Percentiles rank a stretch among this genome's conserved stretches.
phyloP scores from a whole-genome alignment of 768 basidiomycete genomes.

The Hysterangium stoloniferum region DNA sequence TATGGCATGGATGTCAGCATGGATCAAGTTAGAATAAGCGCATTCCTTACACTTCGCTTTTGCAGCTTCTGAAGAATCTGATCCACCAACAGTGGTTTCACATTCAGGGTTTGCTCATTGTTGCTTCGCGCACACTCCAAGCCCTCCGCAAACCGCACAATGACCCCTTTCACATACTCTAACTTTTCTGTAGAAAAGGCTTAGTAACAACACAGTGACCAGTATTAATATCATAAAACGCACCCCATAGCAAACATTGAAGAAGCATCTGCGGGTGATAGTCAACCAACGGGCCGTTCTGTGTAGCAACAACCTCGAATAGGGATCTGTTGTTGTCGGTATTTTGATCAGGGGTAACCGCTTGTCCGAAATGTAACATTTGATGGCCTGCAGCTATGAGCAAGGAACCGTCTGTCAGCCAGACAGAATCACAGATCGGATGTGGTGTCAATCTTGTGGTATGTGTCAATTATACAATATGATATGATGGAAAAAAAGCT shows the following conservation, averaged over 20 bases:
- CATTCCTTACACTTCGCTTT: constrained; percentile 14
- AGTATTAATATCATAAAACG: constrained; percentile 17
- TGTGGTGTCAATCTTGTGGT: constrained; percentile 45
- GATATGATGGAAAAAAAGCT: constrained; percentile 29
- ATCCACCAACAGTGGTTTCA: constrained; percentile 50
- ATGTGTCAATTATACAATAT: constrained; percentile 14
- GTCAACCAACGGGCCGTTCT: constrained; percentile 82
- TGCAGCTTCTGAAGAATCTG: constrained; percentile 41
- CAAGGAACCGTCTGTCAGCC: constrained; percentile 78
- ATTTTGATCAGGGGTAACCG: constrained; percentile 15
- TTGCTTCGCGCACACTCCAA: constrained; percentile 28
- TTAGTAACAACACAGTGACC: not conserved
- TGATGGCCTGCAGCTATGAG: constrained; percentile 79
- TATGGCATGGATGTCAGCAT: not conserved
- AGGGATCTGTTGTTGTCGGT: constrained; percentile 39
- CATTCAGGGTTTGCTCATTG: constrained; percentile 18
- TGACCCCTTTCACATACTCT: constrained; percentile 76
- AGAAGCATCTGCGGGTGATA: constrained; percentile 91
- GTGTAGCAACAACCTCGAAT: constrained; percentile 74
- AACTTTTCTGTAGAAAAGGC: constrained; percentile 62
- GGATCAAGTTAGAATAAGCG: not conserved
- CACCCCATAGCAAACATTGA: constrained; percentile 91
- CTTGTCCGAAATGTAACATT: constrained; percentile 70
- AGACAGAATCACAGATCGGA: constrained; percentile 83
- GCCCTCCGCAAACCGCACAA: constrained; percentile 53